These are phyloP conservation scores for Pichia nakasei DNA, from an alignment of 805 yeast species.

Conservation along the genomic window DNA sequence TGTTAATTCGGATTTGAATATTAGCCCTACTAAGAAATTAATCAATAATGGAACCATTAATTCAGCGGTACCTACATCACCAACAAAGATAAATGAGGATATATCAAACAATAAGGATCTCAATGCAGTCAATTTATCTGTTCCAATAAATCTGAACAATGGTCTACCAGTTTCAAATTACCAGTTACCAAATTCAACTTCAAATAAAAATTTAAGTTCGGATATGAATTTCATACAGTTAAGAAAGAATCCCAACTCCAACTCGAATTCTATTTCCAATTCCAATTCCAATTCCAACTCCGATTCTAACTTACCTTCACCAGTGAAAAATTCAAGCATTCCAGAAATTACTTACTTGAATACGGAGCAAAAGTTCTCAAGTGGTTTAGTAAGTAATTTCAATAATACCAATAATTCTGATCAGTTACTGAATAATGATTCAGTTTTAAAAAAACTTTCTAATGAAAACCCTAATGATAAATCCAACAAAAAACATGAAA, in stretches of 20 bases:
- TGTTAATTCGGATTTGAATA: too few relatives aligned
- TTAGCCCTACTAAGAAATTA: background rate
- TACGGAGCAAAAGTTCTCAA: conserved; percentile 5
- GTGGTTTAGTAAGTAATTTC: conserved; percentile 11
- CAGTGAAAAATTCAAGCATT: conserved; percentile 12
- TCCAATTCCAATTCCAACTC: background rate
- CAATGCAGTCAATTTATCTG: background rate
- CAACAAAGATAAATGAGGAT: background rate
- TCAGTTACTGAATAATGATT: conserved; percentile 2
- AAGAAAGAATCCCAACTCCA: background rate
- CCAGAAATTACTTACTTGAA: conserved; percentile 11
- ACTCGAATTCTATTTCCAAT: too few relatives aligned
- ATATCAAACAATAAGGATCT: too few relatives aligned
- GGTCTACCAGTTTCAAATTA: background rate
- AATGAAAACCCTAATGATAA: background rate
- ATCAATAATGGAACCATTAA: too few relatives aligned
- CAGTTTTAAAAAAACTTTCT: background rate
- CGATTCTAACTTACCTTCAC: conserved; percentile 9
- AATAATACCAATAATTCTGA: conserved; percentile 14
- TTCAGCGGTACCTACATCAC: background rate
- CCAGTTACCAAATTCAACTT: background rate
- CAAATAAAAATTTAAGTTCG: too few relatives aligned
- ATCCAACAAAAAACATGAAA: background rate
- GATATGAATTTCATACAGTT: too few relatives aligned
- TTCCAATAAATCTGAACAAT: background rate